Conservation (phyloP, 78 protist species). For the Thecamonas trahens region DNA sequence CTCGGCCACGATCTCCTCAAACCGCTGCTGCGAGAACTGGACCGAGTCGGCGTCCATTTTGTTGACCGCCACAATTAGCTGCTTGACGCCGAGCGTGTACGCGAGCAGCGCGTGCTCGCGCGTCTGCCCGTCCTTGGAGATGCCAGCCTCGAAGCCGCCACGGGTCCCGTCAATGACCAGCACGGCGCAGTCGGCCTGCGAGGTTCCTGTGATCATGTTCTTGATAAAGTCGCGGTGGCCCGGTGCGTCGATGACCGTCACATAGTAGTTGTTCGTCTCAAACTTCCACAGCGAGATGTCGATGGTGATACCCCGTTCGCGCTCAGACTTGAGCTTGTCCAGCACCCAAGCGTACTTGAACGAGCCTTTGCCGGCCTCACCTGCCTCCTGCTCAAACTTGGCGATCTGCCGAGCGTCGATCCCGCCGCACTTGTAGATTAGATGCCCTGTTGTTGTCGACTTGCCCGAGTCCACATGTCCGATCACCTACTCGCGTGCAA, state of each 20-base stretch:
- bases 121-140: slow-evolving; percentile 94
- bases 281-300: slow-evolving; percentile 95
- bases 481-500: slow-evolving; percentile 64
- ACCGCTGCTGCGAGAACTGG: slow-evolving; percentile 75
- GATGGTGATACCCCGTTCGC: slow-evolving; percentile 93
- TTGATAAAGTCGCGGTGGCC: slow-evolving; percentile 99
- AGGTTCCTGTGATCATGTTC: slow-evolving; percentile 99
- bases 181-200: slow-evolving; percentile 94
- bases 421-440: slow-evolving; percentile 96
- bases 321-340: slow-evolving; percentile 96
- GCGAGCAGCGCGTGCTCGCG: slow-evolving; percentile 96
- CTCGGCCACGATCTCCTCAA: slow-evolving; percentile 80
- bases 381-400: slow-evolving; percentile 91
- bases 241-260: slow-evolving; percentile 99
- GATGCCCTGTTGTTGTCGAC: slow-evolving; percentile 94
- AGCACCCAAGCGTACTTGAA: slow-evolving; percentile 98
- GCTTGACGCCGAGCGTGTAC: slow-evolving; percentile 93
- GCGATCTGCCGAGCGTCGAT: slow-evolving; percentile 79
- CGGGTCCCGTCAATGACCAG: slow-evolving; percentile 81
- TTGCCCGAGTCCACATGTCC: slow-evolving; percentile 95
- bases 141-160: slow-evolving; percentile 96
- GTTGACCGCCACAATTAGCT: slow-evolving; percentile 91
- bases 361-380: slow-evolving; percentile 92
- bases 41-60: slow-evolving; percentile 91
- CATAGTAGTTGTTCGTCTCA: slow-evolving; percentile 91